Evolutionary conservation across 371 early-diverging fungal species (phyloP).

Genomic region (Lichtheimia hyalospora): DNA sequence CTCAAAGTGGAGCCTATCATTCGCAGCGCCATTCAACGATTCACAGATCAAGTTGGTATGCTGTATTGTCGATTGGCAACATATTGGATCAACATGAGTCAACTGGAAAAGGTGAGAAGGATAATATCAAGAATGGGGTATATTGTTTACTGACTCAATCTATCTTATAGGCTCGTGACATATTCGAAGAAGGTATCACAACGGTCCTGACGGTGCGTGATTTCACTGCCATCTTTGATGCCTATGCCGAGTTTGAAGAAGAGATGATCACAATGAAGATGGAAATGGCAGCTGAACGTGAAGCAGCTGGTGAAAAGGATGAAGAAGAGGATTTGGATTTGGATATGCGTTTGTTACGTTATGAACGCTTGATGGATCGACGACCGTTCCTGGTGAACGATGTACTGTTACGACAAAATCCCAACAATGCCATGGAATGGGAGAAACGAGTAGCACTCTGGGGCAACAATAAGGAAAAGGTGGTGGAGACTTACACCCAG

Average conservation of each 20-base stretch:
- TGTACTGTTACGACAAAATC: slow-evolving; percentile 90
- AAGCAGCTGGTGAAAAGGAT: slow-evolving; percentile 50
- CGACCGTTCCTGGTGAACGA: slow-evolving; percentile 95
- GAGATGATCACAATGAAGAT: slow-evolving; percentile 74
- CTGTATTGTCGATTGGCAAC: slow-evolving; percentile 88
- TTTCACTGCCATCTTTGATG: slow-evolving; percentile 94
- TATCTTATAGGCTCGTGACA: slow-evolving; percentile 67
- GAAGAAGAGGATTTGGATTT: slow-evolving; percentile 69
- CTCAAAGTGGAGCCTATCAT: slow-evolving; percentile 81
- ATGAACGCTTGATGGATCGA: slow-evolving; percentile 90
- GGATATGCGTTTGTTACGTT: slow-evolving; percentile 81
- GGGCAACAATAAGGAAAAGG: slow-evolving; percentile 60
- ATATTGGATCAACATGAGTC: slow-evolving; percentile 77
- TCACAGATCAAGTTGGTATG: slow-evolving; percentile 84
- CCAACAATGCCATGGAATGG: slow-evolving; percentile 93
- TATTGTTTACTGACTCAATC: no score
- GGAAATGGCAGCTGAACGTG: slow-evolving; percentile 69
- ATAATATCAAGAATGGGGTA: neutral
- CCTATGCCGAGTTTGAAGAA: slow-evolving; percentile 92
- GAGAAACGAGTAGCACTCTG: slow-evolving; percentile 78
- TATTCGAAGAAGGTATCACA: slow-evolving; percentile 91
- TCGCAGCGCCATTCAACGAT: slow-evolving; percentile 85
- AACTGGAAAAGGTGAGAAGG: slow-evolving; percentile 68
- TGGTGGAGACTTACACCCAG: slow-evolving; percentile 75
- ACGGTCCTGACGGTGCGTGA: slow-evolving; percentile 89